Base-by-base conservation (phyloP, 1,139 yeast genomes). In the Yamadazyma kanchanaburiensis region DNA sequence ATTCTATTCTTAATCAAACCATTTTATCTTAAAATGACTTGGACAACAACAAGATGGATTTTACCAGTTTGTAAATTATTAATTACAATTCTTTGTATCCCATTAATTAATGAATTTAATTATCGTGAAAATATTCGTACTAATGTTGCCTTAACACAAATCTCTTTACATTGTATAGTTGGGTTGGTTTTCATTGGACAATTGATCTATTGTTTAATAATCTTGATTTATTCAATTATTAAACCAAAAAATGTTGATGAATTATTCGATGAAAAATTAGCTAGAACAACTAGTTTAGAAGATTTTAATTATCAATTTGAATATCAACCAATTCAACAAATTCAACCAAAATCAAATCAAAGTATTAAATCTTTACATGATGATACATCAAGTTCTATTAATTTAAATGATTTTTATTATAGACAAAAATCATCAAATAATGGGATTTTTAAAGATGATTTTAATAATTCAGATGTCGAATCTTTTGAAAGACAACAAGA, bases 61-160 rank as follows among this genome's bases (percentile, higher is more conserved):
- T 46, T 64, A 9, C 69, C 66, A 2, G 34, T 55, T 5, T 67
- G 71, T 2, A 55, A 63, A 29, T 44, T 70, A 3, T 25, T 66
- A 4, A 59, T 63, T 11, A 55, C 72, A 0, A 30, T 65, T 3
- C 46, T 73, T 25, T 64, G 68, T 35, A 53, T 71, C n/a, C 67
- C 75, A 1, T 70, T 55, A 31, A 51, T 71, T 23, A 42, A 42
- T 11, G 46, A 49, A 17, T 40, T 72, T 16, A 43, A 54, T 13
- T 39, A 56, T 3, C 45, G 57, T 13, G 77, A 70, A 36, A 39
- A 46, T 1, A 37, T 48, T 1, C 48, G 72, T 27, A 64, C 74
- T 0, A 50, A 58, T 32, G 58, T 70, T 22, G 68, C 72, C 1
- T 67, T 58, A 43, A 56, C 57, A 1, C 74, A 70, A 30, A 46